Conservation (phyloP, 2,329 filamentous ascomycete genomes). For the Purpureocillium lavendulum region DNA sequence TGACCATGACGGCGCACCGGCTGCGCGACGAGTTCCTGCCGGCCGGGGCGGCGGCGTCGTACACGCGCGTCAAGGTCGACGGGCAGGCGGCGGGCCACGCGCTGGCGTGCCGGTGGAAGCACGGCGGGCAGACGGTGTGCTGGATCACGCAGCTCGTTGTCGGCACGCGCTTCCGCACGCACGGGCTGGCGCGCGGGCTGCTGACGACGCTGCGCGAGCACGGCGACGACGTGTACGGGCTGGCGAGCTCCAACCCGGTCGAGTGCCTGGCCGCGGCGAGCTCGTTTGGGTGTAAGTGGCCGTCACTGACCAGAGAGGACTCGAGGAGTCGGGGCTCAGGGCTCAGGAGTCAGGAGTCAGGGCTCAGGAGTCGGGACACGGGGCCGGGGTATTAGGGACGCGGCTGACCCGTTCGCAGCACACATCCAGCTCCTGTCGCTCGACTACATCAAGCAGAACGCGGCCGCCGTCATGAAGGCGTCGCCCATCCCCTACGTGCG, state of each 20-base stretch:
- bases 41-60: no score
- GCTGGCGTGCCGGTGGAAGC: no score
- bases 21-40: no score
- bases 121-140: slow-evolving; percentile 19
- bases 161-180: slow-evolving; percentile 22
- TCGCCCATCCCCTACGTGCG: slow-evolving; percentile 29
- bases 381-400: no score
- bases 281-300: slow-evolving; percentile 19
- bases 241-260: slow-evolving; percentile 31
- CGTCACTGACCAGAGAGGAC: no score
- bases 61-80: no score
- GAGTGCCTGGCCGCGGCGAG: slow-evolving; percentile 21
- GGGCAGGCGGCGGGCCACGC: no score
- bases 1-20: background rate
- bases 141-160: slow-evolving; percentile 34
- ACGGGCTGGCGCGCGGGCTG: slow-evolving; percentile 19
- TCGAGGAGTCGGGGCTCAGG: no score
- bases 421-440: slow-evolving; percentile 8
- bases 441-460: slow-evolving; percentile 19
- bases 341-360: no score
- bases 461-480: slow-evolving; percentile 20
- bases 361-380: no score
- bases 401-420: background rate
- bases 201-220: background rate
- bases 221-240: slow-evolving; percentile 22